These are phyloP conservation scores for Aureococcus anophagefferens DNA, from an alignment of 108 stramenopile genomes.

Conservation along the genomic window DNA sequence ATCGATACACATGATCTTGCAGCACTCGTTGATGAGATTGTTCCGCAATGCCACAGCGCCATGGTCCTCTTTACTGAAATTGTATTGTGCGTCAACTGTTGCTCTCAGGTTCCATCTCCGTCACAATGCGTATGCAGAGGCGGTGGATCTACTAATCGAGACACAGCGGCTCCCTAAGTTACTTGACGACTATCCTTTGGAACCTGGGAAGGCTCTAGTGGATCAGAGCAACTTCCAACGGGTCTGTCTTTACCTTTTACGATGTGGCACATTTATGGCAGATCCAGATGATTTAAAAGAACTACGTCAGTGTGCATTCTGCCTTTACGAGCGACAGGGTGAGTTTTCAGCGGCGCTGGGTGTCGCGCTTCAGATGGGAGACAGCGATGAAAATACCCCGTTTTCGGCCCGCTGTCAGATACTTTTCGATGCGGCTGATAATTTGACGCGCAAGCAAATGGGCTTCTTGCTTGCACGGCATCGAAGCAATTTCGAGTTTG, in stretches of 20 bases:
- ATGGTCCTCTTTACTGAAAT: too few relatives aligned
- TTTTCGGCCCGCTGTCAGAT: constrained; percentile 2
- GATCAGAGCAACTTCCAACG: constrained; percentile 86
- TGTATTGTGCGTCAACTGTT: too few relatives aligned
- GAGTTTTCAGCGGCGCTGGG: constrained; percentile 79
- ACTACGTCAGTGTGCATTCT: constrained; percentile 76
- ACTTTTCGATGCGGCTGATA: constrained; percentile 37
- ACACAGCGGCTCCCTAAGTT: constrained; percentile 75
- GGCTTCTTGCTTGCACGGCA: constrained; percentile 72
- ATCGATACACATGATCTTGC: constrained; percentile 44
- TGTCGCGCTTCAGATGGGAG: constrained; percentile 75
- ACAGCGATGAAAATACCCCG: constrained; percentile 55
- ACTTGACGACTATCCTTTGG: constrained; percentile 26
- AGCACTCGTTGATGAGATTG: constrained; percentile 87
- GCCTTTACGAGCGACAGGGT: constrained; percentile 70
- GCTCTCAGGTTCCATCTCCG: constrained; percentile 63
- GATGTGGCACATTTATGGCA: constrained; percentile 86
- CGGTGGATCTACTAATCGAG: constrained; percentile 94
- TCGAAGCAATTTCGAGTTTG: constrained; percentile 67
- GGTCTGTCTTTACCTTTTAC: constrained; percentile 91
- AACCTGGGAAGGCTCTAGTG: constrained; percentile 38
- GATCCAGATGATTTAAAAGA: constrained; percentile 84
- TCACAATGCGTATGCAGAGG: constrained; percentile 97
- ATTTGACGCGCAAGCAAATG: constrained; percentile 69
- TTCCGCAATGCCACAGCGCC: constrained; percentile 40